Evolutionary conservation across 2,329 filamentous ascomycete genomes (phyloP).

Genomic region (Fusarium chuoi): DNA sequence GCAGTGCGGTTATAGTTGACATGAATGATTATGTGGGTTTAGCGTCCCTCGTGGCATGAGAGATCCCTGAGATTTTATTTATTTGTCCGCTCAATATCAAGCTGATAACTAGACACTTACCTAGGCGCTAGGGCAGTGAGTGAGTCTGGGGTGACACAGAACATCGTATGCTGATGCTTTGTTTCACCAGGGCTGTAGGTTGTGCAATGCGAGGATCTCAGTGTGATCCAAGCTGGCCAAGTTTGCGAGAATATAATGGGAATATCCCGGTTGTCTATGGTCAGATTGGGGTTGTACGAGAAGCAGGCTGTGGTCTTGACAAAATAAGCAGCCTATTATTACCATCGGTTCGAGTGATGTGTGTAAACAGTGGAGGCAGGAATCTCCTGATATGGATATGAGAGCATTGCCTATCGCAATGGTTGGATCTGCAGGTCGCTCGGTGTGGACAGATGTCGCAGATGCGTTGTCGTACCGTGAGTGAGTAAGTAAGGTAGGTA

Average conservation of each 20-base stretch:
- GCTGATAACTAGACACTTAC: neutral
- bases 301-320: neutral
- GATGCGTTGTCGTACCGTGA: conserved; percentile 25
- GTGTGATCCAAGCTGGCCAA: conserved; percentile 22
- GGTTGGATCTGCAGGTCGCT: conserved; percentile 31
- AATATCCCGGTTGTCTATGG: neutral
- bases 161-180: conserved; percentile 8
- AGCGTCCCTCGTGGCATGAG: conserved; percentile 17
- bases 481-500: neutral
- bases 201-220: conserved; percentile 7
- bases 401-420: conserved; percentile 8
- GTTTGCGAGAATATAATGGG: conserved; percentile 12
- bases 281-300: conserved; percentile 14
- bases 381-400: conserved; percentile 28
- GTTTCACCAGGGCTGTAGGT: conserved; percentile 9
- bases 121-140: neutral
- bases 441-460: conserved; percentile 15
- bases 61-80: conserved; percentile 4
- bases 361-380: conserved; percentile 8
- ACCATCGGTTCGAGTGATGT: neutral
- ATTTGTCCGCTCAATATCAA: neutral
- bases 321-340: conserved; percentile 5
- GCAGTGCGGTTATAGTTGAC: neutral
- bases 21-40: neutral
- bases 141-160: conserved; percentile 6